These are phyloP conservation scores for Sporothrix brasiliensis DNA, from an alignment of 2,329 filamentous ascomycete species.

Conservation along the genomic window DNA sequence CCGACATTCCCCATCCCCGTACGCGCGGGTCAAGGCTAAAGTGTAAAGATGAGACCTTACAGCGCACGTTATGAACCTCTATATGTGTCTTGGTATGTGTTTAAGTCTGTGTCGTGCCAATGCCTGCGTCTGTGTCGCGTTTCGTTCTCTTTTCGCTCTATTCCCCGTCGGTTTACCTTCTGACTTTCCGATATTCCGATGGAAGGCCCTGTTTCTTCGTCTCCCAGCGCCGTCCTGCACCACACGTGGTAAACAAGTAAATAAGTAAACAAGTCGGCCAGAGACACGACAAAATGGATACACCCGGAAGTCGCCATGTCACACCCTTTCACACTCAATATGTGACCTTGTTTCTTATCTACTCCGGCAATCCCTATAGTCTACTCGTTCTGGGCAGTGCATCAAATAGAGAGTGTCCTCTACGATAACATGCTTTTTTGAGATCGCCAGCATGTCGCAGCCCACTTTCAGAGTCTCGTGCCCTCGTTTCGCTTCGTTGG, in stretches of 20 bases:
- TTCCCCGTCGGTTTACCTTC: not conserved
- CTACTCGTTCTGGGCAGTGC: conserved; percentile 1
- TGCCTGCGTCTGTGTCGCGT: too few relatives aligned
- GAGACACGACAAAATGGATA: not conserved
- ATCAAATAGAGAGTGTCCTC: not conserved
- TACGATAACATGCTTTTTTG: not conserved
- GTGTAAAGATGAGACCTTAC: not conserved
- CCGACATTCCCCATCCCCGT: not conserved
- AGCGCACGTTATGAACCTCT: not conserved
- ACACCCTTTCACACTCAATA: not conserved
- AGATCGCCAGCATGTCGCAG: not conserved
- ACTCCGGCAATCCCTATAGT: not conserved
- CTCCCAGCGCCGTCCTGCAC: not conserved
- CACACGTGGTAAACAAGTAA: conserved; percentile 1
- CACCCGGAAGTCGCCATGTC: not conserved
- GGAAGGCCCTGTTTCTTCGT: not conserved
- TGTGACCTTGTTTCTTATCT: conserved; percentile 13
- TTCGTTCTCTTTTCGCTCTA: not conserved
- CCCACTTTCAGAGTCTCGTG: too few relatives aligned
- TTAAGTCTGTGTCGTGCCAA: too few relatives aligned
- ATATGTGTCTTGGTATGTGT: not conserved
- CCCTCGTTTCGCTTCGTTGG: too few relatives aligned
- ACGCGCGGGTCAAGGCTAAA: conserved; percentile 14
- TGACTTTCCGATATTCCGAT: conserved; percentile 19
- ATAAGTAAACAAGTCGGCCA: not conserved